Conservation (phyloP, 2,329 filamentous ascomycete genomes). For the Periglandula ipomoeae region DNA sequence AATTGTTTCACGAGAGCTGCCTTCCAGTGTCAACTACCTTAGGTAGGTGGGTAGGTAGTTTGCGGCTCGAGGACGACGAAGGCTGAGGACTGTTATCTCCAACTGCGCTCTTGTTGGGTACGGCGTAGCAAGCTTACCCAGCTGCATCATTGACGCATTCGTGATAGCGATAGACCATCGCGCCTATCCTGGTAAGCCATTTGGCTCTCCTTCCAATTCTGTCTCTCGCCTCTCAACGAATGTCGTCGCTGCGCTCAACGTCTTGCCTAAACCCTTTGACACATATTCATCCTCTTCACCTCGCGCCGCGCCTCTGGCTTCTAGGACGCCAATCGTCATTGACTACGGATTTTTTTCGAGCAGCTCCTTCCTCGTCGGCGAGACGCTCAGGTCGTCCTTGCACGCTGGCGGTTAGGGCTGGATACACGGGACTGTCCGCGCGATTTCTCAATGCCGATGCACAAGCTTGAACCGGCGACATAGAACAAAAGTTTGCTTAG, state of each 20-base stretch:
- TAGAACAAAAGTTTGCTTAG: neutral
- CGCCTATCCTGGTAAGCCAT: neutral
- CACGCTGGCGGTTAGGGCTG: too few species aligned
- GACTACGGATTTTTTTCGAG: neutral
- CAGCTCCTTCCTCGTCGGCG: too few species aligned
- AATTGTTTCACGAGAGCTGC: too few species aligned
- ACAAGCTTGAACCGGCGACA: neutral
- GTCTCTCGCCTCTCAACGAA: neutral
- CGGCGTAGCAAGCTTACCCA: neutral
- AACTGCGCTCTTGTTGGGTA: neutral
- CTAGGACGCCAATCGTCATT: neutral
- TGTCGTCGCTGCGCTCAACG: neutral
- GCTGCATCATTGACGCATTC: neutral
- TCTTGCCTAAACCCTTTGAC: neutral
- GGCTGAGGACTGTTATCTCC: neutral
- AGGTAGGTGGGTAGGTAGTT: neutral
- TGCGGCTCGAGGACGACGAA: neutral
- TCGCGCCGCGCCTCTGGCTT: neutral
- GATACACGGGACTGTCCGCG: too few species aligned
- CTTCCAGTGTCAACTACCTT: neutral
- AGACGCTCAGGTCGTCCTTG: too few species aligned
- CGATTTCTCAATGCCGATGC: neutral
- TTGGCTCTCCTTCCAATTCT: too few species aligned
- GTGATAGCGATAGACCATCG: slow-evolving; percentile 1
- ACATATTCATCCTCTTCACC: too few species aligned